Evolutionary conservation across 2,329 filamentous ascomycete species (phyloP).

Genomic region (Stachybotrys echinatus): DNA sequence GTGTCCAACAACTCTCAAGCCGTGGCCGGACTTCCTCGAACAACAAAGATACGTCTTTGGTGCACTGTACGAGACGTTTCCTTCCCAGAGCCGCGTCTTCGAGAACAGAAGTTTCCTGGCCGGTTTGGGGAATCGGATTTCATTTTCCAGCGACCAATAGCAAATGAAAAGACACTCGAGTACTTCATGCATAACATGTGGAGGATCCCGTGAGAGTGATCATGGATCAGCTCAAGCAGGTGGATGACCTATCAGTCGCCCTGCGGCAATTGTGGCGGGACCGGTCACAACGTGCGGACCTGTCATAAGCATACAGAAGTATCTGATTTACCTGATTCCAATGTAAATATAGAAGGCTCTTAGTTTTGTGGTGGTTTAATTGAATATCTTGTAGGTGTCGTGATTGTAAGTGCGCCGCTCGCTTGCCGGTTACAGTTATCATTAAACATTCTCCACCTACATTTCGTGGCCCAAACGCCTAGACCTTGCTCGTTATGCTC

Average conservation of each 20-base stretch:
- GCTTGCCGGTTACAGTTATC: not conserved
- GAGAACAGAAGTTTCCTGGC: conserved; percentile 15
- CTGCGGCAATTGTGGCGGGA: too few relatives aligned
- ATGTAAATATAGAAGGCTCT: too few relatives aligned
- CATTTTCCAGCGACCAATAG: conserved; percentile 4
- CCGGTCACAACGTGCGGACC: too few relatives aligned
- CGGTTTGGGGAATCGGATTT: conserved; percentile 14
- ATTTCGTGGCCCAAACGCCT: not conserved
- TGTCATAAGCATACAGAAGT: too few relatives aligned
- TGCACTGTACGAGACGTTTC: conserved; percentile 13
- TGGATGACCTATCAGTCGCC: too few relatives aligned
- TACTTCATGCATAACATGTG: conserved; percentile 20
- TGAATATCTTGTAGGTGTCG: too few relatives aligned
- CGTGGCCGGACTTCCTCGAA: conserved; percentile 22
- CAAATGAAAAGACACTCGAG: conserved; percentile 22
- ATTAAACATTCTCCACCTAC: not conserved
- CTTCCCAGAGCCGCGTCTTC: conserved; percentile 14
- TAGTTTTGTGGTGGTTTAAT: too few relatives aligned
- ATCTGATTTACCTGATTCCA: too few relatives aligned
- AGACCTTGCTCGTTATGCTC: not conserved
- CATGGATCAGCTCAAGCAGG: conserved; percentile 18
- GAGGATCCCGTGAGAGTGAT: conserved; percentile 23
- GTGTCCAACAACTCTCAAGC: conserved; percentile 19
- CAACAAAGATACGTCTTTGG: conserved; percentile 14
- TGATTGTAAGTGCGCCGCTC: too few relatives aligned